Evolutionary conservation across 345 rosid species (phyloP).

Genomic region (Arabidopsis thaliana): DNA sequence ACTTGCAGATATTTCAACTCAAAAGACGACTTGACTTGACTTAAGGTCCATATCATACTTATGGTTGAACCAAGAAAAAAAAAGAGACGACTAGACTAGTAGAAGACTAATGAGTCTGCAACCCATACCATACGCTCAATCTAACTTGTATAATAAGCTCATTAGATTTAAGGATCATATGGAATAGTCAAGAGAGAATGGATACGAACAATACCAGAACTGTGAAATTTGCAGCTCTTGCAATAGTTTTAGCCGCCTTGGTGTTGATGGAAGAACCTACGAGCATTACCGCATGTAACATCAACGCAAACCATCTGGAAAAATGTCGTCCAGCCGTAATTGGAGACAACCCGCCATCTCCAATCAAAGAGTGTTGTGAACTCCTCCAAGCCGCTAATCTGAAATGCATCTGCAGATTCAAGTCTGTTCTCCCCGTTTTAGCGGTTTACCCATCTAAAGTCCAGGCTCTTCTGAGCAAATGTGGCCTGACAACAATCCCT

Average conservation of each 20-base stretch:
- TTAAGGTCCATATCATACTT: too few relatives aligned
- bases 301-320: conserved; percentile 37
- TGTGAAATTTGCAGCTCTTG: conserved; percentile 26
- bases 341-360: conserved; percentile 47
- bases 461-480: conserved; percentile 48
- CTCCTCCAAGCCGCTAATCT: conserved; percentile 42
- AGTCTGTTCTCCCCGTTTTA: conserved; percentile 43
- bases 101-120: conserved; percentile 26
- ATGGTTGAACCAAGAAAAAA: too few relatives aligned
- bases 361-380: conserved; percentile 48
- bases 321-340: conserved; percentile 51
- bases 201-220: conserved; percentile 2
- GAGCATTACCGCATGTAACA: conserved; percentile 38
- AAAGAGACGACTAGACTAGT: conserved; percentile 13
- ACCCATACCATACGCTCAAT: conserved; percentile 20
- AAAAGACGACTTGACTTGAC: conserved; percentile 12
- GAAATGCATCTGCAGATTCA: conserved; percentile 53
- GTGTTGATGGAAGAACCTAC: conserved; percentile 13
- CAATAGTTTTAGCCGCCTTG: neutral
- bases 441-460: conserved; percentile 48
- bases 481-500: conserved; percentile 44
- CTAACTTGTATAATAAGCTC: conserved; percentile 19
- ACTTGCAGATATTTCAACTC: neutral
- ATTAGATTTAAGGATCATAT: conserved; percentile 7
- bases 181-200: conserved; percentile 4